Evolutionary conservation across 2,329 filamentous ascomycete species (phyloP), one percentile per base, ranked within the genome.

Genomic region (Myotisia sp.): DNA sequence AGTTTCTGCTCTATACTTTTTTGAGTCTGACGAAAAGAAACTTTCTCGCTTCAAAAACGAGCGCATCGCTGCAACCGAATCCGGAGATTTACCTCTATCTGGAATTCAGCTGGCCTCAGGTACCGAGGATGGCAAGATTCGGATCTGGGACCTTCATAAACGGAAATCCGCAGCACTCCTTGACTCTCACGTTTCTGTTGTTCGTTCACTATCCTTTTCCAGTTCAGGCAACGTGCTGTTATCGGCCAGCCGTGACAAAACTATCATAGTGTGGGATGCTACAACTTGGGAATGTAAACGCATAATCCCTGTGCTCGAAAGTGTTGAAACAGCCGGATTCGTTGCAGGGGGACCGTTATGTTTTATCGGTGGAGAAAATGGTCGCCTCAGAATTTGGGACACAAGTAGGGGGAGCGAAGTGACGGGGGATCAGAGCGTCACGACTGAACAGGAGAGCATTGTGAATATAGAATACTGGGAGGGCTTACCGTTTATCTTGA

Each of bases 161-260:
- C 73, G 82, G 37, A 81, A 72, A 43, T 76, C 77, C 39, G 66
- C 83, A 14, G 80, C 82, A 13, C 75, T 76, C 12, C 65, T 93
- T 20, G 85, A 95, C 40, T 90, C 85, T 1, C 92, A 98, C 53
- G 85, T 93, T 14, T 95, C 90, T 6, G 82, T 95, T 44, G 82
- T 98, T n/a, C 77, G 85, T 45, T 76, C 75, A 34, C 56, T 98
- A 32, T 81, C 90, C 47, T 98, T 81, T 54, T 90, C 81, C 4
- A 56, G 74, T 0, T 62, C 76, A 36, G 74, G 85, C 49, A 75
- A 87, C 49, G 64, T 75, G 4, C 63, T 98, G 19, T 68, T 98
- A 2, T 90, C 85, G 4, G 84, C 76, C 13, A 81, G 85, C 52
- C 73, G 90, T 59, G 90, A 98, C 61, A 92, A 93, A 62, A 95